Base-by-base conservation (phyloP, 805 yeast species). In the Suhomyces emberorum region DNA sequence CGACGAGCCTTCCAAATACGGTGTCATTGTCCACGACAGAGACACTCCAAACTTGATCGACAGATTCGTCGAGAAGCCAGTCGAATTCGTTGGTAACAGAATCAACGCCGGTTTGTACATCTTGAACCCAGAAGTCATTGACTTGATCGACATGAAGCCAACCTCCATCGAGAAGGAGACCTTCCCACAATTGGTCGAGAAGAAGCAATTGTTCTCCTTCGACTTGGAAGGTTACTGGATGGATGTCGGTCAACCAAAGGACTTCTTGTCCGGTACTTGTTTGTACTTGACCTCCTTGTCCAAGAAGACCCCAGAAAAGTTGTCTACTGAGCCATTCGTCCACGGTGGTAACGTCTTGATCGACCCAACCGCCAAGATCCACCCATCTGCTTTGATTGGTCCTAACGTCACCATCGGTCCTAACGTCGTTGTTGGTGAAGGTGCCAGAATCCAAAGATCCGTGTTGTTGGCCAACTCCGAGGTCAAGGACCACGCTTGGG, bases 171-270 rank as follows among this genome's bases (percentile, higher is more conserved):
- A 93, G 78, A 89, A 89, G 83, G 99, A 93, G 78, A 89, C 97
- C 53, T 93, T 93, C 96, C 99, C 99, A 57, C 71, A 74, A 57
- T 79, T 93, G 56, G 97, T 95, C 50, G 95, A 86, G 70, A 72
- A 83, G 62, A 88, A 83, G 61, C 77, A 83, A 43, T 77, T 93
- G 57, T 93, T 82, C 77, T 89, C 98, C 37, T 93, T 86, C 60
- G 99, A 93, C 69, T 80, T 93, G 61, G 97, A 93, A 76, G 98
- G 98, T 51, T 93, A 81, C 86, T 93, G 99, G 99, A 93, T 93
- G 98, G 99, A 93, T 69, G 97, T 93, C 53, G 99, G 99, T 69
- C 99, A 93, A 77, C 99, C 99, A 78, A 93, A 91, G 80, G 99
- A 93, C 72, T 93, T 88, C 82, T 72, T 93, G 49, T 81, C 96